These are phyloP conservation scores for Cytidiella melzeri DNA, from an alignment of 768 basidiomycete species.

Conservation along the genomic window DNA sequence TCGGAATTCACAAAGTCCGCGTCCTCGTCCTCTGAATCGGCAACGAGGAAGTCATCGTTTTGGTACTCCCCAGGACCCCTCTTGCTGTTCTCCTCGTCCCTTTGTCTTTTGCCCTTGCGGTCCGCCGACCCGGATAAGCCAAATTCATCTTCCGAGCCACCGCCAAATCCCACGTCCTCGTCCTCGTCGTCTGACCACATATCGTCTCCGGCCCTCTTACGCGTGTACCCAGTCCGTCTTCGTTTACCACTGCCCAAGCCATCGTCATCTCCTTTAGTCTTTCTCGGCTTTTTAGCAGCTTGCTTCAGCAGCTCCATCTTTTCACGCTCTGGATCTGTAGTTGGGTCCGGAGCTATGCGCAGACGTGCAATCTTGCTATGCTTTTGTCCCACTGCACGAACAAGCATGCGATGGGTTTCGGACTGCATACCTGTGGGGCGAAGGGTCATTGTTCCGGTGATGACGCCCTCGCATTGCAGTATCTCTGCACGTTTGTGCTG, in stretches of 20 bases:
- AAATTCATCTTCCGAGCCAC: conserved; percentile 37
- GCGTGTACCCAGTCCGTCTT: conserved; percentile 35
- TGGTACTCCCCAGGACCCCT: conserved; percentile 55
- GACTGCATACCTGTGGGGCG: conserved; percentile 88
- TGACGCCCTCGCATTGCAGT: conserved; percentile 77
- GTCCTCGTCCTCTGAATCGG: conserved; percentile 66
- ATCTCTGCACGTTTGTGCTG: conserved; percentile 84
- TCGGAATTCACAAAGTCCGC: conserved; percentile 32
- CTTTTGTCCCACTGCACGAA: conserved; percentile 79
- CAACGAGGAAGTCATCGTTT: conserved; percentile 81
- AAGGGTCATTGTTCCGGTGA: conserved; percentile 79
- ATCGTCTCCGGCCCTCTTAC: conserved; percentile 37
- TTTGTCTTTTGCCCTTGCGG: conserved; percentile 3
- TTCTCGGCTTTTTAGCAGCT: conserved; percentile 58
- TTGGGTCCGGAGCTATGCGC: conserved; percentile 75
- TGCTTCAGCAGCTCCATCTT: conserved; percentile 61
- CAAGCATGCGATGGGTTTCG: conserved; percentile 84
- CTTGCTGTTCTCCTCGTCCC: not conserved
- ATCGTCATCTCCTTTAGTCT: conserved; percentile 43
- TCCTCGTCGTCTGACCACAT: conserved; percentile 70
- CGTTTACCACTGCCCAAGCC: conserved; percentile 43
- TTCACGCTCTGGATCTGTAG: conserved; percentile 69
- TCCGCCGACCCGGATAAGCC: conserved; percentile 50
- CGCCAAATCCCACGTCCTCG: conserved; percentile 37
- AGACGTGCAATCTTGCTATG: conserved; percentile 77